Percentiles rank a stretch among this genome's conserved stretches.
These are phyloP conservation scores for thale cress (Arabidopsis thaliana) DNA, from an alignment of 345 rosid species.

Conservation along the genomic window TAIR10.1 NC_003076.8:20590001-20590500, in stretches of 20 bases:
- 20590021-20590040: constrained; percentile 21
- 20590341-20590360: constrained; percentile 52
- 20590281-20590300: constrained; percentile 40
- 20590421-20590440: constrained; percentile 68
- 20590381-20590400: constrained; percentile 64
- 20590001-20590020: constrained; percentile 36
- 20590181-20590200: constrained; percentile 44
- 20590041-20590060: constrained; percentile 50
- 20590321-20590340: constrained; percentile 47
- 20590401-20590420: constrained; percentile 56
- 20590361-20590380: constrained; percentile 61
- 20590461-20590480: constrained; percentile 51
- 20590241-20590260: neutral
- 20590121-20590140: constrained; percentile 58
- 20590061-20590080: constrained; percentile 57
- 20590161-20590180: constrained; percentile 47
- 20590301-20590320: constrained; percentile 52
- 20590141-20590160: constrained; percentile 59
- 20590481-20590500: neutral
- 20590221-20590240: neutral
- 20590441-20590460: constrained; percentile 63
- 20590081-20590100: constrained; percentile 51
- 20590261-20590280: neutral
- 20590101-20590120: constrained; percentile 60
- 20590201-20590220: constrained; percentile 43